These are phyloP conservation scores for Phylloporus scabripes DNA, from an alignment of 768 basidiomycete genomes.

Conservation along the genomic window DNA sequence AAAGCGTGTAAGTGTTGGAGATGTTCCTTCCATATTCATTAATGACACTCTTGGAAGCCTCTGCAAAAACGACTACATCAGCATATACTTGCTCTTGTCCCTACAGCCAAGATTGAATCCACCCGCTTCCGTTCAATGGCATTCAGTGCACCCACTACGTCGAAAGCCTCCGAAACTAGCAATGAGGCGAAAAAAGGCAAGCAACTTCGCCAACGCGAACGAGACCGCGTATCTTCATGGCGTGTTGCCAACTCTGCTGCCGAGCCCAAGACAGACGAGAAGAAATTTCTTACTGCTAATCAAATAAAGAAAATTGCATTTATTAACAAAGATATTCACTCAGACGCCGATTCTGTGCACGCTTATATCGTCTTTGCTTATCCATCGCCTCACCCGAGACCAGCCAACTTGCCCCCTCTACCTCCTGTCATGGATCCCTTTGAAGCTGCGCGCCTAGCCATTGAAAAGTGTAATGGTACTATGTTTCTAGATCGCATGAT, in stretches of 20 bases:
- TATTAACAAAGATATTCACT: slow-evolving; percentile 89
- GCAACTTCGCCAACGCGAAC: slow-evolving; percentile 44
- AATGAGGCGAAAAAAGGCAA: slow-evolving; percentile 26
- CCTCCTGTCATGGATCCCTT: slow-evolving; percentile 56
- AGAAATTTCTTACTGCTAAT: slow-evolving; percentile 66
- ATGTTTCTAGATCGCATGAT: slow-evolving; percentile 73
- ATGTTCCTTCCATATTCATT: neutral
- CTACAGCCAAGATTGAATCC: slow-evolving; percentile 82
- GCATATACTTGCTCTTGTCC: slow-evolving; percentile 68
- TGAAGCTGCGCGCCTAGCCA: slow-evolving; percentile 58
- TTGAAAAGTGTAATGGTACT: slow-evolving; percentile 60
- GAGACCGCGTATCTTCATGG: slow-evolving; percentile 59
- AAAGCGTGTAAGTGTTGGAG: slow-evolving; percentile 52
- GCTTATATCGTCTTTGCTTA: slow-evolving; percentile 92
- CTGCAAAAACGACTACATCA: slow-evolving; percentile 68
- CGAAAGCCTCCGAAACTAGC: slow-evolving; percentile 46
- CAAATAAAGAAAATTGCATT: slow-evolving; percentile 94
- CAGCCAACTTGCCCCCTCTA: slow-evolving; percentile 48
- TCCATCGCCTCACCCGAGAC: slow-evolving; percentile 39
- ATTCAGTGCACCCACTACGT: slow-evolving; percentile 71
- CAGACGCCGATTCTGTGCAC: slow-evolving; percentile 67
- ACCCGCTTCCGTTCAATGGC: slow-evolving; percentile 91
- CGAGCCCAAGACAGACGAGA: slow-evolving; percentile 43
- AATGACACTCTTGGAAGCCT: slow-evolving; percentile 42
- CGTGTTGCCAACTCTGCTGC: slow-evolving; percentile 41